Conservation (phyloP, 805 yeast species). For the Saccharomycopsis fibuligera region DNA sequence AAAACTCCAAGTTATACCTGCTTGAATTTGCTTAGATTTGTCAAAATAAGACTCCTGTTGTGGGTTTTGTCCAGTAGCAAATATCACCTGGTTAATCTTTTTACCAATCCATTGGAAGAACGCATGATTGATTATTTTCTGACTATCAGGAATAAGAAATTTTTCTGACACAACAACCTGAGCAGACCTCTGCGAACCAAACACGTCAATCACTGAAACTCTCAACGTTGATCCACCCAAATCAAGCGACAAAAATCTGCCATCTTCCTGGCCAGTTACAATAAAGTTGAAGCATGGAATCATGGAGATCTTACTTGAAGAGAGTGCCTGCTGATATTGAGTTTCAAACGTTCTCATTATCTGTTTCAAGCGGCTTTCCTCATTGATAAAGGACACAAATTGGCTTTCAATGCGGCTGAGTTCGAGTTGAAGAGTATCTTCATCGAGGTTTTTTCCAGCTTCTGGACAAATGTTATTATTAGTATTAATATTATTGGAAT, state of each 20-base stretch:
- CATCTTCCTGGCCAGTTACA: background rate
- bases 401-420: background rate
- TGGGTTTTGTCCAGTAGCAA: too few species aligned
- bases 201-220: conserved; percentile 5
- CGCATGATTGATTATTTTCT: conserved; percentile 1
- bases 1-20: conserved; percentile 20
- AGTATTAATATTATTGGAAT: too few species aligned
- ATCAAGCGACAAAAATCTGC: conserved; percentile 11
- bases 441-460: too few species aligned
- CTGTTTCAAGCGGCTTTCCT: conserved; percentile 27
- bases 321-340: conserved; percentile 8
- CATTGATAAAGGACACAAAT: background rate
- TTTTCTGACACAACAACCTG: background rate
- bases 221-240: conserved; percentile 20
- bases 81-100: background rate
- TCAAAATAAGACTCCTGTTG: background rate
- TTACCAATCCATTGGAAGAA: conserved; percentile 15
- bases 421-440: background rate
- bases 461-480: too few species aligned
- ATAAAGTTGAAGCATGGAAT: conserved; percentile 9
- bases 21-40: background rate
- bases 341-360: conserved; percentile 20
- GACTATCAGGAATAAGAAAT: conserved; percentile 1
- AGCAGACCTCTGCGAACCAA: background rate
- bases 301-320: conserved; percentile 12